Conservation (phyloP, 495 filamentous ascomycete genomes). For the Penicillium herquei region DNA sequence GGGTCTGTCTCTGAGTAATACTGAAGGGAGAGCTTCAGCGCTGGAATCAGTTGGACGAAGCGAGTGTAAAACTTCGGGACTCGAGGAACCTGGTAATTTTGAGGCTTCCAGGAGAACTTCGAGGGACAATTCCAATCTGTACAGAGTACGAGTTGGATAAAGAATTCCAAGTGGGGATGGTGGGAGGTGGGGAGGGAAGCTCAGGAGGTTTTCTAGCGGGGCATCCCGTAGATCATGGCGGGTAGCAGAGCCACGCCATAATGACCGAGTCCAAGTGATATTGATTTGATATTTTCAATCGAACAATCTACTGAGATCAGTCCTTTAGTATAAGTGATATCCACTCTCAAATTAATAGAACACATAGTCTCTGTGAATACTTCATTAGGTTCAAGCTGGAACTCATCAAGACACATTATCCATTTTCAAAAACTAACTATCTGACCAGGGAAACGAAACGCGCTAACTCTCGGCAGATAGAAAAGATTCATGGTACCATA, state of each 20-base stretch:
- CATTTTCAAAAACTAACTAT: slow-evolving; percentile 3
- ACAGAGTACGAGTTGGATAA: neutral
- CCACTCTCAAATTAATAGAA: too few relatives aligned
- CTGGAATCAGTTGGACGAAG: too few relatives aligned
- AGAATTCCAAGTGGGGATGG: neutral
- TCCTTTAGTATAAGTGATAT: too few relatives aligned
- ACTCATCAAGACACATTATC: neutral
- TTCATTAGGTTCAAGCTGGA: neutral
- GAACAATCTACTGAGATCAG: too few relatives aligned
- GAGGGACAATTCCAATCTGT: too few relatives aligned
- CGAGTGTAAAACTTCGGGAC: too few relatives aligned
- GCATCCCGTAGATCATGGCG: slow-evolving; percentile 24
- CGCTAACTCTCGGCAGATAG: slow-evolving; percentile 19
- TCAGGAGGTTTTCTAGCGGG: slow-evolving; percentile 25
- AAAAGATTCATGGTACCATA: slow-evolving; percentile 21
- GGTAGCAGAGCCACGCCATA: neutral
- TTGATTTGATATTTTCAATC: too few relatives aligned
- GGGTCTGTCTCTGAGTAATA: too few relatives aligned
- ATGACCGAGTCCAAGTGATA: neutral
- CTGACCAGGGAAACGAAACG: slow-evolving; percentile 13
- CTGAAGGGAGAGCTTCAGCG: too few relatives aligned
- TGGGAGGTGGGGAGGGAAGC: slow-evolving; percentile 12
- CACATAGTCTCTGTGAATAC: too few relatives aligned
- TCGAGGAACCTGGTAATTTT: too few relatives aligned
- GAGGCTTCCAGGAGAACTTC: too few relatives aligned